Evolutionary conservation across 225 moss, liverwort and hornwort species (phyloP).

Genomic region (Marchantia paleacea): DNA sequence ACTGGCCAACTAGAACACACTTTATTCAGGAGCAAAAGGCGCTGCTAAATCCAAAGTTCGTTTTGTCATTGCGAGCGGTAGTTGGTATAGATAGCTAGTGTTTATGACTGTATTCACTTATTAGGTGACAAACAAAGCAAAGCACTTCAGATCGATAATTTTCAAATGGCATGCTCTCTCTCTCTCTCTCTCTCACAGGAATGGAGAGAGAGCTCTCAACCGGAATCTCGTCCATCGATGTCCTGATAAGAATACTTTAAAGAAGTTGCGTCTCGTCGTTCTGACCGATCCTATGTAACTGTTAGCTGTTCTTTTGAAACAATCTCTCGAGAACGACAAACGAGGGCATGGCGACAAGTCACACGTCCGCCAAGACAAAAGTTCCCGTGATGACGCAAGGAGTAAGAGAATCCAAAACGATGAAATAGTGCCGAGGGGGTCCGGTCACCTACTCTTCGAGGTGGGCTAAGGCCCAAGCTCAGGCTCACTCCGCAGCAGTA

Average conservation of each 20-base stretch:
- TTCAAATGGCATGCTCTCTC: not conserved
- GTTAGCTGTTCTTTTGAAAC: not conserved
- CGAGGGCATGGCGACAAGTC: not conserved
- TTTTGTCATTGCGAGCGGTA: not conserved
- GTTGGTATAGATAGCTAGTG: not conserved
- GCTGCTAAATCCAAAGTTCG: not conserved
- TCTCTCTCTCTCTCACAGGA: too few relatives aligned
- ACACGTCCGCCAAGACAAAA: conserved; percentile 1
- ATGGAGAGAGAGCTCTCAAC: not conserved
- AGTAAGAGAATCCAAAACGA: not conserved
- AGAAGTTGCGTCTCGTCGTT: not conserved
- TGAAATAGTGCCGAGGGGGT: not conserved
- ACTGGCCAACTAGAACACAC: not conserved
- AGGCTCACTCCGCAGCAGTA: not conserved
- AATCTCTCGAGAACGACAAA: not conserved
- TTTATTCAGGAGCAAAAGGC: not conserved
- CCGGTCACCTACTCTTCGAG: not conserved
- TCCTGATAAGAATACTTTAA: not conserved
- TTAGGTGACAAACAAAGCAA: not conserved
- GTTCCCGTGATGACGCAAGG: not conserved
- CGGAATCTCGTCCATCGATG: not conserved
- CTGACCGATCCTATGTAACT: not conserved
- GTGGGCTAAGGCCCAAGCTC: too few relatives aligned
- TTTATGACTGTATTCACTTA: not conserved
- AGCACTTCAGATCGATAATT: not conserved